A percentile compares a stretch with the other conserved stretches of the same genome.
phyloP scores from a whole-genome alignment of 768 basidiomycete species.

The Boletus vinaceobasis region DNA sequence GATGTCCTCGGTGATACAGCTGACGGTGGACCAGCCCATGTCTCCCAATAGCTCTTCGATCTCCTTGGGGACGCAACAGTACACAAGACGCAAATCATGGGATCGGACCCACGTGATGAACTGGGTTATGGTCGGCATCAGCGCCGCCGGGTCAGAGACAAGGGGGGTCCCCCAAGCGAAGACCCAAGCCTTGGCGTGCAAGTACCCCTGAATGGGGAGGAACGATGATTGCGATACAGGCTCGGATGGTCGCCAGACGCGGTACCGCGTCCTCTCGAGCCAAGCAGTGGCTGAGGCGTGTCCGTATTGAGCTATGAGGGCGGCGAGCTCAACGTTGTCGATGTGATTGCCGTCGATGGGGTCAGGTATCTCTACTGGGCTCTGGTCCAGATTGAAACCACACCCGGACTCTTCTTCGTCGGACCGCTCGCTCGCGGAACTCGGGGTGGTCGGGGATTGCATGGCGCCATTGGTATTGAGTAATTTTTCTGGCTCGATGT shows the following conservation, averaged over 20 bases:
- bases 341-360: slow-evolving; percentile 4
- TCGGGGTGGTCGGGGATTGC: background rate
- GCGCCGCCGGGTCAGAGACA: slow-evolving; percentile 39
- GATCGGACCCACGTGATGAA: slow-evolving; percentile 45
- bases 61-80: slow-evolving; percentile 54
- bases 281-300: slow-evolving; percentile 69
- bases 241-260: slow-evolving; percentile 41
- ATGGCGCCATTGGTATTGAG: background rate
- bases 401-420: background rate
- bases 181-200: slow-evolving; percentile 47
- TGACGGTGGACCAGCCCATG: slow-evolving; percentile 56
- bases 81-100: slow-evolving; percentile 51
- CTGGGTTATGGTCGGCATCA: slow-evolving; percentile 33
- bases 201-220: slow-evolving; percentile 56
- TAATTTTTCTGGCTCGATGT: background rate
- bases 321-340: slow-evolving; percentile 33
- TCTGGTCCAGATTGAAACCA: background rate
- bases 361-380: slow-evolving; percentile 6
- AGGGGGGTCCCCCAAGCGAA: slow-evolving; percentile 68
- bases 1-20: slow-evolving; percentile 62
- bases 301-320: slow-evolving; percentile 62
- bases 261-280: slow-evolving; percentile 58
- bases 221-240: slow-evolving; percentile 36
- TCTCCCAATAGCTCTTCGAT: slow-evolving; percentile 51
- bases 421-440: slow-evolving; percentile 1